These are phyloP conservation scores for Orobanche coerulescens DNA, from an alignment of 257 asterid genomes.

Conservation along the genomic window DNA sequence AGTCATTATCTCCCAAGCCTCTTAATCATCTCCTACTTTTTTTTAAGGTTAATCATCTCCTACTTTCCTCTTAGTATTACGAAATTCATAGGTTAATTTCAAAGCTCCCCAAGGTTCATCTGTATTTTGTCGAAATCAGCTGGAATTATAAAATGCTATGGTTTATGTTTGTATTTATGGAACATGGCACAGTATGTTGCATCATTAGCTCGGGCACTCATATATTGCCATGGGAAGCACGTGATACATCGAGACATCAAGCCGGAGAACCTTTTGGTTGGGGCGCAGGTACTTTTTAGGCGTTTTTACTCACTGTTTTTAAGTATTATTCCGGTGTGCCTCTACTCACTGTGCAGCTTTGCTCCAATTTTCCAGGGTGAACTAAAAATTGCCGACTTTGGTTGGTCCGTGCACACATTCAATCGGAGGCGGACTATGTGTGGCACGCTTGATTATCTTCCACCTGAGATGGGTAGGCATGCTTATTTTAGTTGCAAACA, in stretches of 20 bases:
- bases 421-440: conserved; percentile 95
- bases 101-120: background rate
- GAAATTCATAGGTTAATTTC: background rate
- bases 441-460: conserved; percentile 95
- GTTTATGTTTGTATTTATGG: conserved; percentile 20
- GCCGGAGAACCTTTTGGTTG: conserved; percentile 94
- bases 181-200: conserved; percentile 66
- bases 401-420: conserved; percentile 98
- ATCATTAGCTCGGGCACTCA: conserved; percentile 89
- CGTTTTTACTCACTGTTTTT: conserved; percentile 1
- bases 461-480: conserved; percentile 96
- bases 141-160: background rate
- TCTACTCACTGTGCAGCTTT: conserved; percentile 17
- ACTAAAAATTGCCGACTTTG: conserved; percentile 91
- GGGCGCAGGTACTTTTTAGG: conserved; percentile 63
- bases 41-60: background rate
- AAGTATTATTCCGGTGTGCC: background rate
- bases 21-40: background rate
- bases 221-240: conserved; percentile 95
- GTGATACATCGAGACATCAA: conserved; percentile 95
- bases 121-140: background rate
- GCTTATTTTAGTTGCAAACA: background rate
- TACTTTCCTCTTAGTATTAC: no score
- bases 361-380: conserved; percentile 61
- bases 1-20: conserved; percentile 24